phyloP scores from a whole-genome alignment of 2,329 filamentous ascomycete genomes.

The Xylariaceae sp. region DNA sequence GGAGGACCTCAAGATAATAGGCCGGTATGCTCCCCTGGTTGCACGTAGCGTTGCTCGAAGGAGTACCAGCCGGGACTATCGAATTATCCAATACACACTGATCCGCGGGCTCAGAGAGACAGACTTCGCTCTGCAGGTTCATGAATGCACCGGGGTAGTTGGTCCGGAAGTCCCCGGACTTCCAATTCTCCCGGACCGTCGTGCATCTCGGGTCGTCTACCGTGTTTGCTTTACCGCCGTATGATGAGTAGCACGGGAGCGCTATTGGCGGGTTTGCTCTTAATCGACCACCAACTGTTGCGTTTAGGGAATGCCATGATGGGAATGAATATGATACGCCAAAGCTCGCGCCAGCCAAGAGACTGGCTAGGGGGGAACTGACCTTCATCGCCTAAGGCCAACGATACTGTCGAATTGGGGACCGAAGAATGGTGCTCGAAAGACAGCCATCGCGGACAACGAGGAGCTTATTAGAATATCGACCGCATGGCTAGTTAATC shows the following conservation, averaged over 20 bases:
- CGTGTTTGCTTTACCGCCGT: conserved; percentile 15
- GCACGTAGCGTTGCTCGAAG: conserved; percentile 19
- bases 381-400: no score
- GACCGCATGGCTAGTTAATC: no score
- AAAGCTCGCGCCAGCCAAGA: no score
- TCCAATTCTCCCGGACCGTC: conserved; percentile 22
- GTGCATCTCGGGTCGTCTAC: conserved; percentile 21
- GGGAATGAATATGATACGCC: no score
- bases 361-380: no score
- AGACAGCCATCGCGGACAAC: no score
- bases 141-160: conserved; percentile 25
- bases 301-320: conserved; percentile 16
- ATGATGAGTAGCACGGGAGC: conserved; percentile 28
- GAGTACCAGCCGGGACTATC: conserved; percentile 18
- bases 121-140: conserved; percentile 28
- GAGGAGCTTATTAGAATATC: no score
- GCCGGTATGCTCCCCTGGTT: conserved; percentile 24
- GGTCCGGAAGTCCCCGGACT: conserved; percentile 19
- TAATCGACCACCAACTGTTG: conserved; percentile 21
- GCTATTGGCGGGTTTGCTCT: conserved; percentile 20
- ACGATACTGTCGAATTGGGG: no score
- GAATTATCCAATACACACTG: conserved; percentile 28
- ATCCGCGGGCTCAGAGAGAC: conserved; percentile 23
- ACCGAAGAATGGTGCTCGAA: no score
- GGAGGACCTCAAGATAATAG: conserved; percentile 21